Percentiles rank a stretch among this genome's conserved stretches.
These are phyloP conservation scores for Diaporthe sp. DNA, from an alignment of 2,329 filamentous ascomycete species.

Conservation along the genomic window DNA sequence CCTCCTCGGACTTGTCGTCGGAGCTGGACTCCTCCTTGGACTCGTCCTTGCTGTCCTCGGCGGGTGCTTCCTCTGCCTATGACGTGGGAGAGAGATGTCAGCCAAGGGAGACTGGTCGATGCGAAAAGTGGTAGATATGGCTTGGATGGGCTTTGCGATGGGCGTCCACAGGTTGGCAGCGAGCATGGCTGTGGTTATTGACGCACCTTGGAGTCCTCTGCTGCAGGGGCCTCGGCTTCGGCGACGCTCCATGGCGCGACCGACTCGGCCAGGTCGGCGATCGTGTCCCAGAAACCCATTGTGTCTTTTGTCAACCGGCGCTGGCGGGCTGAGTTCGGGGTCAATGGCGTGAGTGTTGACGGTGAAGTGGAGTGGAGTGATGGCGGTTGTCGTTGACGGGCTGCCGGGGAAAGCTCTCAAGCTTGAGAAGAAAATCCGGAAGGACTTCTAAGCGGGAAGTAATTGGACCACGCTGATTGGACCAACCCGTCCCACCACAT, in stretches of 20 bases:
- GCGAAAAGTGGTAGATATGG: neutral
- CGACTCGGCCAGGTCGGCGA: slow-evolving; percentile 75
- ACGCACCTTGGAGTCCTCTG: slow-evolving; percentile 72
- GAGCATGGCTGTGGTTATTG: slow-evolving; percentile 21
- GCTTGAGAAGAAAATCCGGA: slow-evolving; percentile 58
- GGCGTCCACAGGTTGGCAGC: neutral
- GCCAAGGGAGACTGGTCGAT: neutral
- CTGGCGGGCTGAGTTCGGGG: slow-evolving; percentile 51
- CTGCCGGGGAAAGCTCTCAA: slow-evolving; percentile 52
- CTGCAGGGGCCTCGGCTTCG: slow-evolving; percentile 77
- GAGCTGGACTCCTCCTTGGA: slow-evolving; percentile 51
- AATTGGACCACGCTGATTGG: slow-evolving; percentile 67
- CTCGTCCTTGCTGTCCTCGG: slow-evolving; percentile 60
- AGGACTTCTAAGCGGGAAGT: slow-evolving; percentile 15
- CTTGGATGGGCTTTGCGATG: neutral
- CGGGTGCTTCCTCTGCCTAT: slow-evolving; percentile 56
- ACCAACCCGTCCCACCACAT: slow-evolving; percentile 33
- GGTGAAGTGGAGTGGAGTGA: slow-evolving; percentile 47
- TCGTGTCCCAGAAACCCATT: slow-evolving; percentile 78
- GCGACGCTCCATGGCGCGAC: slow-evolving; percentile 75
- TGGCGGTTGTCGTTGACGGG: slow-evolving; percentile 49
- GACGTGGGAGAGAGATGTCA: neutral
- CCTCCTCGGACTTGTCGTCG: slow-evolving; percentile 62
- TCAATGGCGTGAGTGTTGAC: slow-evolving; percentile 47
- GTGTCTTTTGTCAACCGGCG: slow-evolving; percentile 55